Conservation (phyloP, 495 filamentous ascomycete genomes). For the Aspergillus bertholletiae region DNA sequence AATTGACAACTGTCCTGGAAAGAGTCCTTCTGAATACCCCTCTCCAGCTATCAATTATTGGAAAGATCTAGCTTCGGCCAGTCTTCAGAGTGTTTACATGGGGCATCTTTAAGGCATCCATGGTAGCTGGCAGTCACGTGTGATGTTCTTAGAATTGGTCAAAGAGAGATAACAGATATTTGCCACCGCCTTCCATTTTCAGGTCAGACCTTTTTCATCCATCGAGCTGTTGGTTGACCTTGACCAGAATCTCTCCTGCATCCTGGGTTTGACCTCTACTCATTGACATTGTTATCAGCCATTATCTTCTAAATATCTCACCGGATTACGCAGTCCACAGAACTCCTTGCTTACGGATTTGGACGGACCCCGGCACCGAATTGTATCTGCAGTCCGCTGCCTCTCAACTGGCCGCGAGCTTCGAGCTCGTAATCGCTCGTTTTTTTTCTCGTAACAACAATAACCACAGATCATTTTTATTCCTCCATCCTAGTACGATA, state of each 20-base stretch:
- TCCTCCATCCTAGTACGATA: background rate
- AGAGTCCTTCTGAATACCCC: no score
- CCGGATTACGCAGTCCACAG: background rate
- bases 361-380: background rate
- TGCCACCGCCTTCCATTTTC: conserved; percentile 10
- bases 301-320: background rate
- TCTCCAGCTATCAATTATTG: no score
- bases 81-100: no score
- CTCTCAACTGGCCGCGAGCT: background rate
- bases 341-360: background rate
- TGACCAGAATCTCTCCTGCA: background rate
- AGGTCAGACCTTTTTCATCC: background rate
- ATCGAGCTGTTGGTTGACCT: background rate
- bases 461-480: background rate
- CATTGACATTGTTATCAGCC: background rate
- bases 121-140: no score
- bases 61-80: no score
- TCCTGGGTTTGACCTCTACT: background rate
- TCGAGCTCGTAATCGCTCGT: background rate
- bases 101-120: background rate
- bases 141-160: background rate
- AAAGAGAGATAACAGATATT: background rate
- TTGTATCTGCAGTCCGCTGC: background rate
- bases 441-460: background rate
- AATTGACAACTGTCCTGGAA: no score